Base-by-base conservation (phyloP, 352 stramenopile species). In the Globisporangium alternatum region DNA sequence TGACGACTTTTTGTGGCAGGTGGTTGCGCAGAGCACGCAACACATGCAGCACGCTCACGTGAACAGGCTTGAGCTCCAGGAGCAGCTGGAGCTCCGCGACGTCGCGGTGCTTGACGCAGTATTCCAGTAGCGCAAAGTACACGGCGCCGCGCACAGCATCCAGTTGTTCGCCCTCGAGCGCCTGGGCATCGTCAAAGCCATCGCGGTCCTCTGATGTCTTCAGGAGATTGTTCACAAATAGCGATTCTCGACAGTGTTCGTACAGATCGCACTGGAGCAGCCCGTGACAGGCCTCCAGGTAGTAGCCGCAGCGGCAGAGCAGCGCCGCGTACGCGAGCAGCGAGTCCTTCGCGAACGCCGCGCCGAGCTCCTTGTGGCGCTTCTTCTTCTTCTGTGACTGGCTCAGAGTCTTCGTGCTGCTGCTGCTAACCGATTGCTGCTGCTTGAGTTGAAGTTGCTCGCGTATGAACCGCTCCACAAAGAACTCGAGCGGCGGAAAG, bases 51-150 rank as follows among this genome's bases (percentile, higher is more conserved):
- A 76, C 72, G 44, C 78, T 74, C 41, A 94, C 75, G 57, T 89
- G 74, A 3, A 44, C 33, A 21, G 85, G 85, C 48, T 90, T 90
- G 13, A 75, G 65, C 63, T 65, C 62, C 1, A 94, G 59, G 41
- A 94, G 57, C 13, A 57, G 25, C 54, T 81, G 73, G 21, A 94
- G 67, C 28, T 88, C 80, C 2, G 44, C 39, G 0, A 76, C 76
- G 41, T 73, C 62, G 60, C 82, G 74, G 49, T 83, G 62, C 7
- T 67, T 64, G 4, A 92, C 74, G 45, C 85, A 94, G 67, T 88
- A 81, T 49, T 82, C 76, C 33, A 94, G 56, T 54, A 91, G 54
- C 19, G 74, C 68, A 52, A 94, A 90, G 70, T 91, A 94, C 10
- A 92, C 70, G 8, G 71, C 70, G 39, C 72, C 68, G 1, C 53